These are phyloP conservation scores for Penicillium sclerotiorum DNA, from an alignment of 2,329 filamentous ascomycete species.

Conservation along the genomic window DNA sequence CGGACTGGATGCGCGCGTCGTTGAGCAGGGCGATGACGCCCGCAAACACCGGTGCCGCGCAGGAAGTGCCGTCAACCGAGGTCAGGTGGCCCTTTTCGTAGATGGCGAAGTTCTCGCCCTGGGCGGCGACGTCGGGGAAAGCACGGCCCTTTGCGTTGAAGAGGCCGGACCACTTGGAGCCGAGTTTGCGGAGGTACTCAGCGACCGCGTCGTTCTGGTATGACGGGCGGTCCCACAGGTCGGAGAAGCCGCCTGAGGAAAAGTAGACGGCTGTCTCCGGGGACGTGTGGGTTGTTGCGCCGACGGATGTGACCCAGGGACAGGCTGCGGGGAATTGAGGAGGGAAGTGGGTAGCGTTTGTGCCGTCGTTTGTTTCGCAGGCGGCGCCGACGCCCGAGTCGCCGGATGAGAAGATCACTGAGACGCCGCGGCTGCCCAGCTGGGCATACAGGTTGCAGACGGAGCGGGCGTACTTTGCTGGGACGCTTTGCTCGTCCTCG, in stretches of 20 bases:
- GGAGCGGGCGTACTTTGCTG: conserved; percentile 37
- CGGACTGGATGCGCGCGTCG: conserved; percentile 57
- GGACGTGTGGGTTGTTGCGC: conserved; percentile 41
- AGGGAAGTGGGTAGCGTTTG: conserved; percentile 42
- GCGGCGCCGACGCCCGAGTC: conserved; percentile 50
- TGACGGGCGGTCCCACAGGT: conserved; percentile 38
- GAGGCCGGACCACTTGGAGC: conserved; percentile 27
- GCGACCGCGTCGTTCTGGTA: conserved; percentile 40
- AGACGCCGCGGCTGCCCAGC: conserved; percentile 54
- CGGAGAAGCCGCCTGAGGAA: conserved; percentile 47
- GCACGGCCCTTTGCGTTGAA: conserved; percentile 42
- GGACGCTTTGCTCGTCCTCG: conserved; percentile 45
- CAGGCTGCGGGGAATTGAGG: conserved; percentile 46
- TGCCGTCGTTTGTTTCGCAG: conserved; percentile 38
- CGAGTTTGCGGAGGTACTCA: conserved; percentile 34
- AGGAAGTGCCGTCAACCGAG: conserved; percentile 45
- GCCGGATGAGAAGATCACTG: conserved; percentile 53
- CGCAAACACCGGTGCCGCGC: conserved; percentile 61
- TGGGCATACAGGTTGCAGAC: conserved; percentile 52
- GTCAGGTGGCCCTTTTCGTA: conserved; percentile 32
- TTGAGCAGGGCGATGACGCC: conserved; percentile 65
- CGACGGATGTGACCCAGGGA: conserved; percentile 46
- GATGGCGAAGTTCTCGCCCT: conserved; percentile 37
- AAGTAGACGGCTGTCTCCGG: conserved; percentile 45
- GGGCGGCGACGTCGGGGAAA: conserved; percentile 46